phyloP scores from a whole-genome alignment of 192 early-diverging fungal species.

The Rhizophagus sp. region DNA sequence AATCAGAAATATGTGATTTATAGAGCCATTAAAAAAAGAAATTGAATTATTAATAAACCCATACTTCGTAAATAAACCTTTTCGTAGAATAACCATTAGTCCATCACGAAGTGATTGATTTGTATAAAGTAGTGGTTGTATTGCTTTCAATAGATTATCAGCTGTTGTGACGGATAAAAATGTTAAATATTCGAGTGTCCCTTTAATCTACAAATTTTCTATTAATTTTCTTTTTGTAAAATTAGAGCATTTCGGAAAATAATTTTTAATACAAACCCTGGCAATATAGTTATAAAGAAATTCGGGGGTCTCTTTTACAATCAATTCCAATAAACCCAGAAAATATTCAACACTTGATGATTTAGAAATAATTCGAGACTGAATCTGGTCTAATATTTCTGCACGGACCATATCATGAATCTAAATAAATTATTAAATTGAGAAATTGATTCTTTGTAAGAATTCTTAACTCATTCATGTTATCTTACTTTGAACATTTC shows the following conservation, averaged over 20 bases:
- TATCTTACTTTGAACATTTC: constrained; percentile 52
- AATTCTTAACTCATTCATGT: neutral
- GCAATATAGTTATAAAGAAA: constrained; percentile 40
- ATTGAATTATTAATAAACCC: neutral
- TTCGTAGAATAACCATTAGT: constrained; percentile 69
- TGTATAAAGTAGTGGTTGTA: constrained; percentile 53
- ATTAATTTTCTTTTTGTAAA: neutral
- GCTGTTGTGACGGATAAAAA: constrained; percentile 54
- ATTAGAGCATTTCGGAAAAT: neutral
- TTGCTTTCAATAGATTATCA: constrained; percentile 53
- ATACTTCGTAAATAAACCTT: constrained; percentile 67
- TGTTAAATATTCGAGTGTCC: constrained; percentile 66
- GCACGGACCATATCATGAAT: constrained; percentile 65
- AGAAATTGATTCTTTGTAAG: too few species aligned
- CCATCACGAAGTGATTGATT: constrained; percentile 60
- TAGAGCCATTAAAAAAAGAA: neutral
- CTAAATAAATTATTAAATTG: constrained; percentile 34
- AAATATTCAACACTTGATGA: constrained; percentile 48
- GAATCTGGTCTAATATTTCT: constrained; percentile 72
- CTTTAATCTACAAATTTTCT: constrained; percentile 49
- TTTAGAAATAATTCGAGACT: constrained; percentile 53
- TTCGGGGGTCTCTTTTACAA: constrained; percentile 46
- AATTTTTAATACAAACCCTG: constrained; percentile 16
- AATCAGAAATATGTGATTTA: neutral
- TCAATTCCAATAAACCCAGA: constrained; percentile 46